These are phyloP conservation scores for Craterostigma plantagineum DNA, from an alignment of 257 asterid genomes.

Conservation along the genomic window DNA sequence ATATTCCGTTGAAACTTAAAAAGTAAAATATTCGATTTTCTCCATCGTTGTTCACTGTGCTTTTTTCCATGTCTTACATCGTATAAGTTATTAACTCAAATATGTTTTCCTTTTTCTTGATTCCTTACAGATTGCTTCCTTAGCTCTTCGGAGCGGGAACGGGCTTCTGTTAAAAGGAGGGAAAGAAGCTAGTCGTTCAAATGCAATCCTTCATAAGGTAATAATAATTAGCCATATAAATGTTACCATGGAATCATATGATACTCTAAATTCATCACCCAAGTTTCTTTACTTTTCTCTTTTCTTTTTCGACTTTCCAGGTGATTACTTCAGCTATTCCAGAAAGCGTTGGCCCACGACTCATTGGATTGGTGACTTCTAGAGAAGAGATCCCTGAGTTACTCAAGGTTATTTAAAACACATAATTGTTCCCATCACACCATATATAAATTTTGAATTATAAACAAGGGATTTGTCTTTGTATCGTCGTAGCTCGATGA, in stretches of 20 bases:
- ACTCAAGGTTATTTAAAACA: constrained; percentile 35
- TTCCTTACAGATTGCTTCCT: constrained; percentile 47
- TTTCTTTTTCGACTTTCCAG: constrained; percentile 18
- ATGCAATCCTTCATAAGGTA: constrained; percentile 65
- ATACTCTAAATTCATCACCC: not conserved
- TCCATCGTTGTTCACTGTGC: not conserved
- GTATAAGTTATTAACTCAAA: no score
- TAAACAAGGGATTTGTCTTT: constrained; percentile 11
- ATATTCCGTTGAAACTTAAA: not conserved
- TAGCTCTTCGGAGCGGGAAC: constrained; percentile 77
- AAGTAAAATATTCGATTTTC: not conserved
- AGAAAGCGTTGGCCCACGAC: constrained; percentile 41
- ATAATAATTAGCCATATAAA: not conserved
- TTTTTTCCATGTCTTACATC: not conserved
- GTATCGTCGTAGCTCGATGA: constrained; percentile 62
- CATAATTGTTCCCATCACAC: constrained; percentile 3
- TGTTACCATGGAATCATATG: not conserved
- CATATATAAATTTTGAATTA: constrained; percentile 1
- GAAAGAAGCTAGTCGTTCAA: constrained; percentile 65
- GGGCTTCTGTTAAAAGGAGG: constrained; percentile 82
- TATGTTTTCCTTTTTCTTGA: not conserved
- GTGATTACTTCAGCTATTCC: constrained; percentile 64
- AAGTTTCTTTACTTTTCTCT: no score
- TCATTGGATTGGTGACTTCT: constrained; percentile 66
- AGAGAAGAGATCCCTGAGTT: constrained; percentile 76